These are phyloP conservation scores for Yamadazyma paraphyllophila DNA, from an alignment of 805 yeast species.

Conservation along the genomic window DNA sequence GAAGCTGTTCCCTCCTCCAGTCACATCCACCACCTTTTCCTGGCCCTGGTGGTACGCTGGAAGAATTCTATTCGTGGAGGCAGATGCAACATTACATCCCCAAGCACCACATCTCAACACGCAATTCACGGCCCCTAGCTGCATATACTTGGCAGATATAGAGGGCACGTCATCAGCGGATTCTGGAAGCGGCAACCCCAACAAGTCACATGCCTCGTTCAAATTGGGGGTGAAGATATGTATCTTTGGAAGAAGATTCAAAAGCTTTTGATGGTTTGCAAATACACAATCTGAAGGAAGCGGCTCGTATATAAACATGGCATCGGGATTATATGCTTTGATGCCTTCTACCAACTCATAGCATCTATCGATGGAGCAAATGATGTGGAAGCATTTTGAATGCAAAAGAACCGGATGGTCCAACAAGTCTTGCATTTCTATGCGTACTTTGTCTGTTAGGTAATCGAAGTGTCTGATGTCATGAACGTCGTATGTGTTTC, in stretches of 20 bases:
- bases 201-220: conserved; percentile 71
- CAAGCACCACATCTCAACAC: conserved; percentile 74
- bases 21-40: conserved; percentile 37
- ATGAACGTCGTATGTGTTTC: conserved; percentile 66
- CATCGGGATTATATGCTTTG: conserved; percentile 22
- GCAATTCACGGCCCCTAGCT: conserved; percentile 33
- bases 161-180: conserved; percentile 19
- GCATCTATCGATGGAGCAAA: conserved; percentile 70
- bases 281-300: conserved; percentile 71
- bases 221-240: conserved; percentile 80
- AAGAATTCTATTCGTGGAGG: conserved; percentile 39
- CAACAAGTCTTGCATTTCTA: conserved; percentile 54
- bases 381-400: conserved; percentile 58
- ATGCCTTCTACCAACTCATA: conserved; percentile 42
- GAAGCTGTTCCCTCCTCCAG: conserved; percentile 46
- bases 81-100: conserved; percentile 58
- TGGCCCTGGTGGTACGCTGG: conserved; percentile 70
- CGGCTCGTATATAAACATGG: conserved; percentile 79
- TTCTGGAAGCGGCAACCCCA: conserved; percentile 46
- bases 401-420: conserved; percentile 33
- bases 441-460: conserved; percentile 56
- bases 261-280: conserved; percentile 36
- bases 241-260: conserved; percentile 41
- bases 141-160: conserved; percentile 25
- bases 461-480: conserved; percentile 60